Evolutionary conservation across 2,329 filamentous ascomycete species (phyloP), one percentile per base, ranked within the genome.

Genomic region (Colletotrichum navitas): DNA sequence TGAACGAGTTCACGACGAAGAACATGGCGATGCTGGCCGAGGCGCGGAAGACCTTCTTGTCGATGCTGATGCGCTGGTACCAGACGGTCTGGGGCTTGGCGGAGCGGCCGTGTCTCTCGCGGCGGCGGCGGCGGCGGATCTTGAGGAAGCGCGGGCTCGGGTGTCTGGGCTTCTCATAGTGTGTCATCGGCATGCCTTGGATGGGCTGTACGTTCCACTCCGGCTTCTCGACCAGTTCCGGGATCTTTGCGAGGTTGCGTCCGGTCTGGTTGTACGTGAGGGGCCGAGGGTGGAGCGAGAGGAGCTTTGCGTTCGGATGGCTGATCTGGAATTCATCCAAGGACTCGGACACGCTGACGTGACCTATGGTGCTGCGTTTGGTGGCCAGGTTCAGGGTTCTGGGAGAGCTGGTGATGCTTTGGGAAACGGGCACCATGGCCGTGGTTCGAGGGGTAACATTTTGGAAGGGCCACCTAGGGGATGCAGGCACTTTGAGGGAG

Each of bases 391-490:
- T 43, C 10, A 29, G n/a, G 16, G 2, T 24, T 6, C 60, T 24
- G n/a, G 66, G 58, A 10, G 54, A 63, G 0, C 18, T 52, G 5
- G 69, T 69, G 32, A 64, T 5, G 47, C 65, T 60, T 16, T 26
- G 69, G n/a, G 54, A 24, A 24, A 72, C 61, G 45, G 69, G 66
- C 5, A 59, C 65, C 60, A 72, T 69, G 24, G 49, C 60, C 2
- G 68, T 59, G 16, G 43, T n/a, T 2, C 69, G 65, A 1, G 69
- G 69, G 1, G 69, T 72, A 10, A 65, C 69, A 41, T 72, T 26
- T 7, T 72, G 69, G 39, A 72, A 72, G 21, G 69, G 69, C 69
- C 69, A 72, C 16, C 59, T 65, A 36, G 69, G 69, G 11, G 65
- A 60, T 14, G 29, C 39, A 1, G 32, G 47, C 43, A 43, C 4